phyloP scores from a whole-genome alignment of 2,329 filamentous ascomycete genomes.

The Sclerotinia subarctica region DNA sequence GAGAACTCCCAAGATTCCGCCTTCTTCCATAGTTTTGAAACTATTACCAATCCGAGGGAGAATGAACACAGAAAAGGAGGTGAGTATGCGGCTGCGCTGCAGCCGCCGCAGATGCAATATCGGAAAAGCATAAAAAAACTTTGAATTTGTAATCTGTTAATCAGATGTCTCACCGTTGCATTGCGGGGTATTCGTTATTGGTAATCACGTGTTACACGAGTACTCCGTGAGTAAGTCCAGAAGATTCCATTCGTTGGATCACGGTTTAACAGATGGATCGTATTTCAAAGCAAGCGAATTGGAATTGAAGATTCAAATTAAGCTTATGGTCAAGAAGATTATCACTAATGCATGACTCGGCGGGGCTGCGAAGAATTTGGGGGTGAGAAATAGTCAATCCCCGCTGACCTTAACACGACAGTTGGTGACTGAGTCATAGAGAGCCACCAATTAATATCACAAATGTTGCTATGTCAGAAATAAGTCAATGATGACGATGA shows the following conservation, averaged over 20 bases:
- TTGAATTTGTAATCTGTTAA: neutral
- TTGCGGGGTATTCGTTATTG: neutral
- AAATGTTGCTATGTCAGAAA: too few species aligned
- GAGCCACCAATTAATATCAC: too few species aligned
- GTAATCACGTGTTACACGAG: slow-evolving; percentile 14
- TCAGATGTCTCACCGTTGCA: neutral
- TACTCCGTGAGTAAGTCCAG: neutral
- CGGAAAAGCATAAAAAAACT: neutral
- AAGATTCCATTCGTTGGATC: neutral
- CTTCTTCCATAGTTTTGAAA: neutral
- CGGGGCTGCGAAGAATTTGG: too few species aligned
- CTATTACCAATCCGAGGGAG: neutral
- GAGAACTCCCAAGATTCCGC: neutral
- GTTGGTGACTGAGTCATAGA: too few species aligned
- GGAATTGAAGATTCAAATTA: too few species aligned
- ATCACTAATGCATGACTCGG: neutral
- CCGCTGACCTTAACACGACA: neutral
- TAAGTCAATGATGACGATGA: too few species aligned
- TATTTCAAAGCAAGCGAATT: neutral
- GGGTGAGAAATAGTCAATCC: neutral
- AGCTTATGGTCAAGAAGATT: neutral
- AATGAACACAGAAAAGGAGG: too few species aligned
- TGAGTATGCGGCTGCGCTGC: too few species aligned
- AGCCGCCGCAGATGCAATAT: neutral
- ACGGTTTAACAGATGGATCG: neutral